Evolutionary conservation across 805 yeast species (phyloP), one percentile per base, ranked within the genome.

Genomic region (Cephaloascus fragrans): DNA sequence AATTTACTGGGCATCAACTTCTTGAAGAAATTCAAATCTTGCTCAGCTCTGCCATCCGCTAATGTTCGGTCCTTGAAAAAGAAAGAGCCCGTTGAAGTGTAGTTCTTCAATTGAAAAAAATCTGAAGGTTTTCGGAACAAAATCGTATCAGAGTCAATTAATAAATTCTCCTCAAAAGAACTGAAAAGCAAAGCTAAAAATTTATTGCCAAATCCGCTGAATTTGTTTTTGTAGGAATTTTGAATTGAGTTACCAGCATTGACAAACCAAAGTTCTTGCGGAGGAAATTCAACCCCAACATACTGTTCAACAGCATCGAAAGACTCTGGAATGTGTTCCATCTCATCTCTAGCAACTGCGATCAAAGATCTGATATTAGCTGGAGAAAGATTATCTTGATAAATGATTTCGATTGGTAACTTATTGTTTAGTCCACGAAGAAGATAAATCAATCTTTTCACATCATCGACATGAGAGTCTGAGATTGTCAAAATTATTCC

Each of bases 131-230:
- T 40, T 39, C 54, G 47, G 32, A 64, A 43, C 1, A 62, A 44
- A 2, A 62, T 64, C 1, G 63, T 44, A 41, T 66, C 72, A 5
- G 71, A 70, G 43, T 66, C 72, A 16, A 66, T 32, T n/a, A 66
- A 51, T 18, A 66, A 51, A 38, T 60, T 51, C 39, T 62, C 66
- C 20, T 52, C 51, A 39, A 64, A 65, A 28, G 64, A 51, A 37
- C 49, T 56, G 49, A 61, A 62, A 33, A 62, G 39, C 1, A 60
- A 49, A 2, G 69, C 67, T 9, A 61, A 43, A 14, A 62, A 52
- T 42, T 63, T 63, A 43, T 56, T 61, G 20, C 56, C 60, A 41
- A 59, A 62, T 1, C 61, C 57, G 15, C 42, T 47, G 39, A 62
- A 62, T 35, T 58, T 57, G 19, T 41, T 39, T 14, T 43, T 38